These are phyloP conservation scores for Tetrahymena borealis DNA, from an alignment of 73 alveolate species.

Conservation along the genomic window DNA sequence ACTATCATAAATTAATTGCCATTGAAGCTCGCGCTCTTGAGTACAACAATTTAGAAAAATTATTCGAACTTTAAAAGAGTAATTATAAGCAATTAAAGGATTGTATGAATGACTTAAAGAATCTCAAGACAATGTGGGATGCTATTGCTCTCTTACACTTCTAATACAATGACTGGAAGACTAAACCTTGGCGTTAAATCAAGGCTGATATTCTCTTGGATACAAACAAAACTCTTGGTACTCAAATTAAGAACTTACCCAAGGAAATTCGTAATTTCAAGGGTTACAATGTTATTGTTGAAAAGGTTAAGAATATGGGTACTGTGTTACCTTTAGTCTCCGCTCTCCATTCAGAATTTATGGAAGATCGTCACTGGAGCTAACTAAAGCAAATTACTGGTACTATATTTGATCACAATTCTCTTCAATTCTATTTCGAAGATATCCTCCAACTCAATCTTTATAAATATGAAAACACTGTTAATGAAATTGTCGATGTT, in stretches of 20 bases:
- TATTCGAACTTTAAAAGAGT: slow-evolving; percentile 87
- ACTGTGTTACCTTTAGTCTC: slow-evolving; percentile 90
- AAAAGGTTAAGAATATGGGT: slow-evolving; percentile 92
- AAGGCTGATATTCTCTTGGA: slow-evolving; percentile 96
- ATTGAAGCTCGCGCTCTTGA: slow-evolving; percentile 84
- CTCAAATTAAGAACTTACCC: slow-evolving; percentile 78
- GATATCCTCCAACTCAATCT: slow-evolving; percentile 91
- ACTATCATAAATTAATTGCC: slow-evolving; percentile 63
- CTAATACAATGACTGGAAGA: slow-evolving; percentile 98
- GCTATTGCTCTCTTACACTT: slow-evolving; percentile 83
- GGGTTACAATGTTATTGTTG: slow-evolving; percentile 79
- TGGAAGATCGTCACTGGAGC: slow-evolving; percentile 99
- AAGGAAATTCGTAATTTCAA: slow-evolving; percentile 82
- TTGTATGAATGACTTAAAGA: slow-evolving; percentile 86
- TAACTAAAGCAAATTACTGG: slow-evolving; percentile 94
- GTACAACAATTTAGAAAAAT: slow-evolving; percentile 86
- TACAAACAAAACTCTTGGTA: slow-evolving; percentile 89
- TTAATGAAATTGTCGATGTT: slow-evolving; percentile 95
- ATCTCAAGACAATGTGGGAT: slow-evolving; percentile 98
- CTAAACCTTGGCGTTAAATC: slow-evolving; percentile 97
- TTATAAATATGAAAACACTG: slow-evolving; percentile 89
- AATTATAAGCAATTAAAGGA: slow-evolving; percentile 92
- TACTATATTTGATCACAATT: slow-evolving; percentile 71
- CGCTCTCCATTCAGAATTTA: slow-evolving; percentile 92
- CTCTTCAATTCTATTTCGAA: slow-evolving; percentile 93